Conservation (phyloP, 345 rosid species). For the Tarenaya hassleriana region DNA sequence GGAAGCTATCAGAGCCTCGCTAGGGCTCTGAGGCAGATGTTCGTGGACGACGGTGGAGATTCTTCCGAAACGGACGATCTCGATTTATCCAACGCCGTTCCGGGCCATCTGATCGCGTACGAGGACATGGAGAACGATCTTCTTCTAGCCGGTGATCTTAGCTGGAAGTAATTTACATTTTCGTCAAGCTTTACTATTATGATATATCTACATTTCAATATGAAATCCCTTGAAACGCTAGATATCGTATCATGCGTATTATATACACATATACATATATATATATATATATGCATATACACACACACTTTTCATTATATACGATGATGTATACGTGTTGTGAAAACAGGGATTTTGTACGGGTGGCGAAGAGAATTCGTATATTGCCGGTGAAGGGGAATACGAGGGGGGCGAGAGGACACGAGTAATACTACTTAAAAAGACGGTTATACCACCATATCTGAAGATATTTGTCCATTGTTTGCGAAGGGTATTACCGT, state of each 20-base stretch:
- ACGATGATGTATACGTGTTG: background rate
- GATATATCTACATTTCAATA: background rate
- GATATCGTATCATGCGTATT: too few species aligned
- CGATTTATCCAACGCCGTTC: constrained; percentile 75
- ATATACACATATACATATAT: too few species aligned
- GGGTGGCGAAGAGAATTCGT: constrained; percentile 85
- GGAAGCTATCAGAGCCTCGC: constrained; percentile 77
- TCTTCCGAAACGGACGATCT: constrained; percentile 27
- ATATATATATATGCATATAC: too few species aligned
- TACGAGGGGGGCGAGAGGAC: constrained; percentile 34
- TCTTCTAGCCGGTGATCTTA: constrained; percentile 89
- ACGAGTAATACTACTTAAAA: constrained; percentile 27
- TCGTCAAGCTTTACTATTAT: background rate
- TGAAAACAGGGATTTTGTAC: constrained; percentile 67
- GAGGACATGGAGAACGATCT: constrained; percentile 93
- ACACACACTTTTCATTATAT: background rate
- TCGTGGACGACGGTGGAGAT: constrained; percentile 47
- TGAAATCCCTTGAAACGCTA: background rate
- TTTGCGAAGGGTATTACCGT: too few species aligned
- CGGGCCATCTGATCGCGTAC: constrained; percentile 74
- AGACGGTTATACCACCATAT: too few species aligned
- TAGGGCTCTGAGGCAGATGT: constrained; percentile 72
- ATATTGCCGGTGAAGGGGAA: constrained; percentile 68
- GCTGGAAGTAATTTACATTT: constrained; percentile 58
- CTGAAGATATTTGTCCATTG: too few species aligned